Evolutionary conservation across 495 filamentous ascomycete genomes (phyloP).

Genomic region (Podospora pseudopauciseta): DNA sequence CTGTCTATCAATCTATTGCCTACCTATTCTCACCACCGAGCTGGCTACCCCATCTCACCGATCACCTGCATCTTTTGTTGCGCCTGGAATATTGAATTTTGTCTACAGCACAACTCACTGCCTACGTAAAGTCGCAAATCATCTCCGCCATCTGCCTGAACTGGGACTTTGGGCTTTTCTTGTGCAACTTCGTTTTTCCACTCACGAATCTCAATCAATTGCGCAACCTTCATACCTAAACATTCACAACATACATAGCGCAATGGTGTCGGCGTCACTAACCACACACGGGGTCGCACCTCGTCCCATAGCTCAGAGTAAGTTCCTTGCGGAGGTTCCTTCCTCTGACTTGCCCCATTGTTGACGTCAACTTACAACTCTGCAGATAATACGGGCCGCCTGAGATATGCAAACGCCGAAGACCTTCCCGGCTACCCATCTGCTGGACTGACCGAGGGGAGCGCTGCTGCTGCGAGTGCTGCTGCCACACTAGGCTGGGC

Average conservation of each 20-base stretch:
- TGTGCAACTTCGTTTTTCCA: not conserved
- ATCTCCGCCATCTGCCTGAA: not conserved
- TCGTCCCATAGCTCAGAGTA: conserved; percentile 7
- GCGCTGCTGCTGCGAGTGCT: conserved; percentile 67
- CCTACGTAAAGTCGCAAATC: too few relatives aligned
- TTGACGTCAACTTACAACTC: not conserved
- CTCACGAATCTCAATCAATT: not conserved
- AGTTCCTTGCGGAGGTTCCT: conserved; percentile 4
- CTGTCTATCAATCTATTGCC: not conserved
- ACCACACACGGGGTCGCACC: conserved; percentile 3
- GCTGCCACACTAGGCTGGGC: conserved; percentile 72
- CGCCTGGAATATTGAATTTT: not conserved
- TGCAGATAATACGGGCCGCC: conserved; percentile 47
- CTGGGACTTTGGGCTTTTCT: not conserved
- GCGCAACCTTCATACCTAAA: not conserved
- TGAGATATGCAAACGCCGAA: conserved; percentile 63
- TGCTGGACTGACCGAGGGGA: conserved; percentile 57
- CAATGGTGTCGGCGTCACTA: conserved; percentile 6
- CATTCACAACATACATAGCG: not conserved
- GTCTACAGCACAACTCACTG: not conserved
- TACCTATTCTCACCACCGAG: not conserved
- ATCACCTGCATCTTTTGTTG: not conserved
- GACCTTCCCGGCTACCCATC: conserved; percentile 67
- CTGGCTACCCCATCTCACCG: not conserved
- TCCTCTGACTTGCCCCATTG: not conserved